Base-by-base conservation (phyloP, 352 stramenopile species). In the Peronospora tabacina region DNA sequence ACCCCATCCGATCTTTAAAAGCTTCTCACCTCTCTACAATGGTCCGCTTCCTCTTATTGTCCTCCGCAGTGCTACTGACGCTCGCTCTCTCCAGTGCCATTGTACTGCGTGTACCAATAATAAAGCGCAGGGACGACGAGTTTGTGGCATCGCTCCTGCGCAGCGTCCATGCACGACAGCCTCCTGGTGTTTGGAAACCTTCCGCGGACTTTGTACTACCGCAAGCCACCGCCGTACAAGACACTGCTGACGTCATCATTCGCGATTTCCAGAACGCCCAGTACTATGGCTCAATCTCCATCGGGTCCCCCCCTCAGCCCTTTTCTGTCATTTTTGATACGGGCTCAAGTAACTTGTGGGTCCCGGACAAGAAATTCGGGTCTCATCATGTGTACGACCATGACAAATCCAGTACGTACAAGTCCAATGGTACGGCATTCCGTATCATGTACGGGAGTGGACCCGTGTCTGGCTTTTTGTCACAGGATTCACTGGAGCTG, bases 311-410 rank as follows among this genome's bases (percentile, higher is more conserved):
- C 34, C 67, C 72, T 0, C 94, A 98, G 65, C 85, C 60, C 1
- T 97, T 98, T 57, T 68, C 81, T 10, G 95, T 98, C 13, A 96
- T 98, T 44, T 98, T 98, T 53, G 95, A 98, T 69, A 98, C 95
- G 9, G 95, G 95, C 19, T 97, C 79, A n/a, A 95, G 75, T 59
- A 97, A 98, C 66, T 61, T 99, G 10, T 99, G 96, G 96, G 91
- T 98, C 3, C 92, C 89, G 16, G 78, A 87, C 64, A 64, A 58
- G 41, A 72, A 80, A 40, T 93, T 87, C 64, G 79, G 77, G 11
- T 66, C 62, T 33, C 75, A 90, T 56, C 56, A 75, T 35, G 45
- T 94, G 49, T 98, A 97, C 64, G 75, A 97, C 64, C 83, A 96
- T 62, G 49, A 63, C 35, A 72, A 81, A 41, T 97, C 86, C 24